Base-by-base conservation (phyloP, 1,139 yeast species). In the Scheffersomyces stambukii region DNA sequence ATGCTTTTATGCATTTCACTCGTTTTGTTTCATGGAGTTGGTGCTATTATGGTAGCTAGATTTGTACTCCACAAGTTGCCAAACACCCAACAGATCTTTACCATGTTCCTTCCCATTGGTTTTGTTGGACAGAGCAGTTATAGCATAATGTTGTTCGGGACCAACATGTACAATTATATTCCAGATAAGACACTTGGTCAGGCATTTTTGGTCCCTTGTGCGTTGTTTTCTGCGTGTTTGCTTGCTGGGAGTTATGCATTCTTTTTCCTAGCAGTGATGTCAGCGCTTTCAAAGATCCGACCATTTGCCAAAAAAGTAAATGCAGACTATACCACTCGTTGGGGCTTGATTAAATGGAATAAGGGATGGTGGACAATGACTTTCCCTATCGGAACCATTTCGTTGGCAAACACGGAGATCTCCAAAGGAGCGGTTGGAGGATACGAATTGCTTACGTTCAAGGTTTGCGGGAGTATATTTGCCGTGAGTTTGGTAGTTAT, bases 331-430 rank as follows among this genome's bases (percentile, higher is more conserved):
- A 44, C 51, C 11, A 45, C 46, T 22, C 39, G 41, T 4, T 40
- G 41, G 14, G 68, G 71, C 1, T 41, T 50, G 10, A 49, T 68
- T 16, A 46, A 46, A 26, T 84, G 77, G 61, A 65, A 70, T 35
- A 70, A 70, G 42, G 75, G 79, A 0, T 83, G 80, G 71, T 85
- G 95, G 95, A 77, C 88, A 14, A 74, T 82, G 65, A 82, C 95
- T 37, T 86, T 86, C 77, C 96, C 95, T 2, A 50, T 84, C 42
- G 96, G 95, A 2, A 84, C 95, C 0, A 79, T 82, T 79, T 63
- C 80, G 1, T 54, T 81, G 12, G 75, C 85, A 2, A 70, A 76
- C 41, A 50, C 60, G 15, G 71, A 75, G 42, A 48, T 85, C 13
- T 72, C 64, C 25, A 45, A 40, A 4, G 61, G 60, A 2, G 57